Conservation (phyloP, 768 basidiomycete genomes). For the Mycena alexandri region DNA sequence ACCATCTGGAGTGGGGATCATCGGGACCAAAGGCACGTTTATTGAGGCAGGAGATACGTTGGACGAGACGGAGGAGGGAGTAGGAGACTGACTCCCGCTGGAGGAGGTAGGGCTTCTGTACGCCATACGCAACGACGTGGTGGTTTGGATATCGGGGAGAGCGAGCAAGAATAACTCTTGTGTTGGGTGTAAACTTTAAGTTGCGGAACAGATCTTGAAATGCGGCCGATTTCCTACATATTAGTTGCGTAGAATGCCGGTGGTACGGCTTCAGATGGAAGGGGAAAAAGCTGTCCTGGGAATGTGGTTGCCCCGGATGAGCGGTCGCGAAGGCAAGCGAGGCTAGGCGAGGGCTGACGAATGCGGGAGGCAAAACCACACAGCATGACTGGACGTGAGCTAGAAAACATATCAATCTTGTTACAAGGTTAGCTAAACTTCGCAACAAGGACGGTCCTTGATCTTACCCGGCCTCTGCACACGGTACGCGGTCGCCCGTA, state of each 20-base stretch:
- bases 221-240: slow-evolving; percentile 24
- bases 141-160: slow-evolving; percentile 41
- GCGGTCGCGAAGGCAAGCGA: slow-evolving; percentile 24
- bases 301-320: slow-evolving; percentile 15
- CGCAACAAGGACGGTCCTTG: slow-evolving; percentile 29
- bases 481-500: slow-evolving; percentile 20
- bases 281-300: slow-evolving; percentile 22
- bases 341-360: too few relatives aligned
- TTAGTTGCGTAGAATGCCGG: slow-evolving; percentile 24
- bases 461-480: slow-evolving; percentile 26
- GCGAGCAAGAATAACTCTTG: slow-evolving; percentile 38
- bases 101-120: slow-evolving; percentile 63
- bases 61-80: slow-evolving; percentile 59
- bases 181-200: slow-evolving; percentile 31
- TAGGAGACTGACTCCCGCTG: slow-evolving; percentile 62
- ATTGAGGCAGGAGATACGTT: slow-evolving; percentile 62
- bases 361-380: slow-evolving; percentile 16
- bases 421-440: slow-evolving; percentile 21
- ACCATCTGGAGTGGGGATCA: slow-evolving; percentile 49
- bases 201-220: slow-evolving; percentile 34
- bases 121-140: slow-evolving; percentile 56
- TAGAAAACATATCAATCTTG: slow-evolving; percentile 25
- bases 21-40: slow-evolving; percentile 51
- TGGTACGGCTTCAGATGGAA: slow-evolving; percentile 22
- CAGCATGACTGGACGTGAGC: slow-evolving; percentile 28